Evolutionary conservation across 768 basidiomycete species (phyloP).

Genomic region (Kwoniella botswanensis): DNA sequence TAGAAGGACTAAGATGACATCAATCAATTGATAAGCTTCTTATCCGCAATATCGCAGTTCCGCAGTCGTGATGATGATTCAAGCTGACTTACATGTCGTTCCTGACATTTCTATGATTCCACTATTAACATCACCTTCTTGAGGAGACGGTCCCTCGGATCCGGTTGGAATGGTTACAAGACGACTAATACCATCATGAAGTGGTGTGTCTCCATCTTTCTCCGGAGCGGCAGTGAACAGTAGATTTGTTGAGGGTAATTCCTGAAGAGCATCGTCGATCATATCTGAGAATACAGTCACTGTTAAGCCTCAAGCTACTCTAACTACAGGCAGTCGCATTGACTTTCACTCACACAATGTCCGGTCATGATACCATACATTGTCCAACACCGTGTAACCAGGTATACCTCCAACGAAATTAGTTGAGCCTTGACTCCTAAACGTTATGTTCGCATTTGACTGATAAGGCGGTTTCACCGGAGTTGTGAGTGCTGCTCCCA

Average conservation of each 20-base stretch:
- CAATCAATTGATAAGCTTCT: not conserved
- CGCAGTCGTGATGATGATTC: too few relatives aligned
- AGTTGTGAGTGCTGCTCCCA: slow-evolving; percentile 1
- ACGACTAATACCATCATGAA: not conserved
- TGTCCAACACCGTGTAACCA: slow-evolving; percentile 14
- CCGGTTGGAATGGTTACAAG: not conserved
- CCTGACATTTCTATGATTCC: not conserved
- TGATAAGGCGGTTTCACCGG: slow-evolving; percentile 1
- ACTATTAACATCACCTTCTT: not conserved
- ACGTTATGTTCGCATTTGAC: not conserved
- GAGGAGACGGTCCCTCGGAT: not conserved
- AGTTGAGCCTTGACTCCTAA: slow-evolving; percentile 6
- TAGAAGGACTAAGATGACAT: not conserved
- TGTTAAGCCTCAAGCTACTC: too few relatives aligned
- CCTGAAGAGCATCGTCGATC: not conserved
- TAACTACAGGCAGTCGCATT: too few relatives aligned
- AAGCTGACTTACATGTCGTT: not conserved
- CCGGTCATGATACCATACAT: slow-evolving; percentile 18
- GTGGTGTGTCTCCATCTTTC: not conserved
- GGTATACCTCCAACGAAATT: slow-evolving; percentile 15
- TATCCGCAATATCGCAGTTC: not conserved
- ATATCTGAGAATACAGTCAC: not conserved
- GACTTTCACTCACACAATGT: slow-evolving; percentile 7
- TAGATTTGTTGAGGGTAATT: not conserved
- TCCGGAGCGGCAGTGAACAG: not conserved